Evolutionary conservation across 2,329 filamentous ascomycete genomes (phyloP), one percentile per base, ranked within the genome.

Genomic region (Epichloe uncinata): DNA sequence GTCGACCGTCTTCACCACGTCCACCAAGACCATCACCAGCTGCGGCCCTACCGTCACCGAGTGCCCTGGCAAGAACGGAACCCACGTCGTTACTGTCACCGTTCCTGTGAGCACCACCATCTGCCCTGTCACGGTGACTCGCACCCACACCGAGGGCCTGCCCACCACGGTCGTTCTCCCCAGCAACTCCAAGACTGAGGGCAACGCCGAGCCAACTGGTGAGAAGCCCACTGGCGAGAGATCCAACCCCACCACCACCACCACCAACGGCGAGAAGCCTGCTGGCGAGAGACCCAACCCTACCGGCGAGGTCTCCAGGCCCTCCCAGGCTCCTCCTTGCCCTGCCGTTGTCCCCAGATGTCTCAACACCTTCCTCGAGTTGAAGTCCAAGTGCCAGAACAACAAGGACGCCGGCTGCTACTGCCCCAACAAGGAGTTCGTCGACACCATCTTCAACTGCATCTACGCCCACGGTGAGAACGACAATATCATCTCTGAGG

Each of bases 291-390:
- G 37, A 37, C 54, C 58, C 42, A 49, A 38, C 42, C 43, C 50
- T 16, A 46, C 35, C 50, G 46, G 40, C 49, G 47, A 34, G 20
- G 49, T 37, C 54, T 56, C 53, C n/a, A 43, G 44, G 33, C 48
- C 52, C 46, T 48, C 56, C 12, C 37, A 43, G 36, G 5, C 46
- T 26, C 34, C 37, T 41, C 70, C 73, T 51, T 79, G 81, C 69
- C 88, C 89, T 51, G 69, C 73, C 26, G 78, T 90, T 45, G 83
- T 96, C 45, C 90, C 91, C 55, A 81, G 81, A 63, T 97, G 91
- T 74, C 73, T 97, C 70, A 93, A 91, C 78, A 94, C 89, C 60
- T 96, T 88, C 87, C 70, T 95, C 61, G 78, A 79, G 64, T 69
- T 75, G 53, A 78, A 85, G 47, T 53, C 61, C 47, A 72, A 78